These are phyloP conservation scores for Chamaecrista fasciculata DNA, from an alignment of 306 rosid genomes.

Conservation along the genomic window DNA sequence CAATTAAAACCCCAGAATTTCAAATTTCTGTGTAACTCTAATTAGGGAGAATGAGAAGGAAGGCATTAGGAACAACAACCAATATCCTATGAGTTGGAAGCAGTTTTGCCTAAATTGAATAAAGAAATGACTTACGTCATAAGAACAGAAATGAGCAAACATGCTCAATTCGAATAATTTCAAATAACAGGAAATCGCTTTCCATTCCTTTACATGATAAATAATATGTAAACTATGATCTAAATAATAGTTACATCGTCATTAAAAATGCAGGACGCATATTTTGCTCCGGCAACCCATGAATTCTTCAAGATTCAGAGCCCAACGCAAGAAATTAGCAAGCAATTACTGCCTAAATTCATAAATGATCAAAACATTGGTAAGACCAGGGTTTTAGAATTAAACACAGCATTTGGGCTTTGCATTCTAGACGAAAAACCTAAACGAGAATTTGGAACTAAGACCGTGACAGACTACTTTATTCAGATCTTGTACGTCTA, in stretches of 20 bases:
- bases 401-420: not conserved
- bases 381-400: not conserved
- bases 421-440: not conserved
- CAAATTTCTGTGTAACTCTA: not conserved
- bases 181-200: not conserved
- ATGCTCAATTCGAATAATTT: not conserved
- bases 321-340: not conserved
- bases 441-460: not conserved
- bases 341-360: not conserved
- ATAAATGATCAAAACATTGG: not conserved
- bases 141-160: not conserved
- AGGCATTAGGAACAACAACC: not conserved
- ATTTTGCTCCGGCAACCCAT: not conserved
- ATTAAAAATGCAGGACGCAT: not conserved
- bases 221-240: not conserved
- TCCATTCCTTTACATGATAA: not conserved
- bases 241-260: not conserved
- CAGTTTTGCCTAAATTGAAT: not conserved
- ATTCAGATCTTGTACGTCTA: slow-evolving; percentile 23
- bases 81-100: not conserved
- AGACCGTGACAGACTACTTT: not conserved
- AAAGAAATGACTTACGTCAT: not conserved
- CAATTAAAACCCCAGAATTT: not conserved
- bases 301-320: not conserved
- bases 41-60: not conserved